Percentiles rank a stretch among this genome's conserved stretches.
Evolutionary conservation across 2,329 filamentous ascomycete species (phyloP).

Genomic region (Ophiostoma montium): DNA sequence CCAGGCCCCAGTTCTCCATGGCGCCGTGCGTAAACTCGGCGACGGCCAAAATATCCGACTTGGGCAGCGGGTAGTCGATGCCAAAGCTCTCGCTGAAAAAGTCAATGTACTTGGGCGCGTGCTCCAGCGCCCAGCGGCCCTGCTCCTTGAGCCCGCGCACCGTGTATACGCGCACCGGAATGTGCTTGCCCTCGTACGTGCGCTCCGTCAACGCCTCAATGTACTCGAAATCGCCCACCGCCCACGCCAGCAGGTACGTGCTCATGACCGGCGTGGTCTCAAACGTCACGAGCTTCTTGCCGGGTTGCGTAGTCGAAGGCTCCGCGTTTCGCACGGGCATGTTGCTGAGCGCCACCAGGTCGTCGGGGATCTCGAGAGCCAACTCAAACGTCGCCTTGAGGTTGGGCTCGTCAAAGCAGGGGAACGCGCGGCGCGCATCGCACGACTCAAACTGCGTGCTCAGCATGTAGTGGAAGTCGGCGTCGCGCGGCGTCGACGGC

Average conservation of each 20-base stretch:
- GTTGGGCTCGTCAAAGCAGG: slow-evolving; percentile 96
- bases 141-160: slow-evolving; percentile 90
- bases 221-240: slow-evolving; percentile 92
- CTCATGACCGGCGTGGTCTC: slow-evolving; percentile 82
- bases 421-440: slow-evolving; percentile 87
- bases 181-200: slow-evolving; percentile 65
- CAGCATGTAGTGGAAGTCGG: slow-evolving; percentile 59
- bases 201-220: slow-evolving; percentile 82
- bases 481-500: slow-evolving; percentile 62
- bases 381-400: slow-evolving; percentile 95
- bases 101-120: slow-evolving; percentile 86
- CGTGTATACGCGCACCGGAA: slow-evolving; percentile 92
- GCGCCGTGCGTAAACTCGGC: slow-evolving; percentile 82
- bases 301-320: slow-evolving; percentile 29
- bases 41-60: slow-evolving; percentile 79
- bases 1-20: slow-evolving; percentile 94
- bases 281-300: slow-evolving; percentile 63
- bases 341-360: slow-evolving; percentile 82
- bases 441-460: slow-evolving; percentile 97
- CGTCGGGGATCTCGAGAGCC: slow-evolving; percentile 76
- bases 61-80: slow-evolving; percentile 85
- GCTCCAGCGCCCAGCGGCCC: slow-evolving; percentile 76
- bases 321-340: slow-evolving; percentile 75
- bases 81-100: slow-evolving; percentile 92
- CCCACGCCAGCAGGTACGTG: slow-evolving; percentile 84